These are phyloP conservation scores for Colletotrichum theobromicola DNA, from an alignment of 2,329 filamentous ascomycete genomes.

Conservation along the genomic window DNA sequence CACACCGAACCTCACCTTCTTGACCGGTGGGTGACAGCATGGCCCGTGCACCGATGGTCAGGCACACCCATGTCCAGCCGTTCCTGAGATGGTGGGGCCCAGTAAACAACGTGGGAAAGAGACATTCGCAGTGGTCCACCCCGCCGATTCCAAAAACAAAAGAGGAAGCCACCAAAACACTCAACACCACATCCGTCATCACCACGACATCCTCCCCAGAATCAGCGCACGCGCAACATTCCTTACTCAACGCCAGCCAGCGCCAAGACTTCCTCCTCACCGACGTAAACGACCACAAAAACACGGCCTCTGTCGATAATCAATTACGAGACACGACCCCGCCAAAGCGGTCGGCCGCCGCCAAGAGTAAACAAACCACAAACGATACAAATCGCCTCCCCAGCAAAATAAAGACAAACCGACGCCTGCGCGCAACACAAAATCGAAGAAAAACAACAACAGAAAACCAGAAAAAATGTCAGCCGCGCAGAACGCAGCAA, in stretches of 20 bases:
- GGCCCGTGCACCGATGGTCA: not conserved
- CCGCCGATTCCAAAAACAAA: not conserved
- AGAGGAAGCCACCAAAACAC: not conserved
- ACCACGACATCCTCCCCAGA: not conserved
- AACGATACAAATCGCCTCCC: not conserved
- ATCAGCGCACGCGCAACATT: not conserved
- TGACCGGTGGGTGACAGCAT: not conserved
- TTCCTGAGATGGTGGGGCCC: not conserved
- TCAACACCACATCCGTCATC: not conserved
- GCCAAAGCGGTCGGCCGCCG: not conserved
- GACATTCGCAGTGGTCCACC: not conserved
- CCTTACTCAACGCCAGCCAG: not conserved
- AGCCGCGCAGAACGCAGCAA: conserved; percentile 21
- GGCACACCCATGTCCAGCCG: not conserved
- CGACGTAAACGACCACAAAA: not conserved
- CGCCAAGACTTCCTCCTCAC: not conserved
- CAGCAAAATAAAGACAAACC: not conserved
- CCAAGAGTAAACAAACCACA: not conserved
- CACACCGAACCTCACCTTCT: not conserved
- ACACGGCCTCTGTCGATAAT: not conserved
- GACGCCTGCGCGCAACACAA: too few species aligned
- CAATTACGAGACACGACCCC: not conserved
- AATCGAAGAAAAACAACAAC: not conserved
- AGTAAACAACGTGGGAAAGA: conserved; percentile 5
- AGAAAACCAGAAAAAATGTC: not conserved